These are phyloP conservation scores for Ascochyta clinopodiicola DNA, from an alignment of 2,329 filamentous ascomycete species.

Conservation along the genomic window DNA sequence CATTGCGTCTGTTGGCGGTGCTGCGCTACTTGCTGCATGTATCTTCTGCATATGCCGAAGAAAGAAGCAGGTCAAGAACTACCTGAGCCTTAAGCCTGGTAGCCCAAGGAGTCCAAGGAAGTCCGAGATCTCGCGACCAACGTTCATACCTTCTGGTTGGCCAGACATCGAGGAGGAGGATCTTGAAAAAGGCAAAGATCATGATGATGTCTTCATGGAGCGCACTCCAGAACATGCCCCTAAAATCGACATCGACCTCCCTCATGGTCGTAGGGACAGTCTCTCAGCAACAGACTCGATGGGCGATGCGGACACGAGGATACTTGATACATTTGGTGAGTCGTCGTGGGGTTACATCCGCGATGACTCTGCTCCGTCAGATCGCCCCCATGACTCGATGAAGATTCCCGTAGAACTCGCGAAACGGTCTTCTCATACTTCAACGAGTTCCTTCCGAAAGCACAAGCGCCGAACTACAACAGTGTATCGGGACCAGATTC, in stretches of 20 bases:
- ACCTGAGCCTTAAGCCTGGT: conserved; percentile 27
- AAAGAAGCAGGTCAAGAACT: conserved; percentile 29
- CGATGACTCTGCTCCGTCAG: conserved; percentile 41
- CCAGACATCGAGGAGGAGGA: conserved; percentile 40
- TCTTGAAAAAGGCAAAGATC: conserved; percentile 47
- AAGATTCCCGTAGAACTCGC: conserved; percentile 51
- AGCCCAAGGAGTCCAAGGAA: conserved; percentile 40
- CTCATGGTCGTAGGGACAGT: conserved; percentile 33
- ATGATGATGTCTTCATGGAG: conserved; percentile 21
- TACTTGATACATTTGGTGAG: conserved; percentile 48
- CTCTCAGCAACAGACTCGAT: conserved; percentile 50
- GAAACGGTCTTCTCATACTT: conserved; percentile 42
- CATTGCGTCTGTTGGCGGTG: conserved; percentile 40
- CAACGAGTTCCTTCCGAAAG: conserved; percentile 34
- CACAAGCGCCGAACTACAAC: conserved; percentile 33
- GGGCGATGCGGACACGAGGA: conserved; percentile 46
- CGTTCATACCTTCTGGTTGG: conserved; percentile 39
- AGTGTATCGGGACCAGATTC: conserved; percentile 35
- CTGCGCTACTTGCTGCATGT: conserved; percentile 34
- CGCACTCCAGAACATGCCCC: conserved; percentile 47
- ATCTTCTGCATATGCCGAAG: conserved; percentile 29
- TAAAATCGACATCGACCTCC: conserved; percentile 46
- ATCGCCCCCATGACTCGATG: conserved; percentile 53
- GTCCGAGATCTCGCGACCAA: conserved; percentile 51
- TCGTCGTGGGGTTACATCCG: conserved; percentile 47